phyloP scores from a whole-genome alignment of 805 yeast species.

The Candida argentea region DNA sequence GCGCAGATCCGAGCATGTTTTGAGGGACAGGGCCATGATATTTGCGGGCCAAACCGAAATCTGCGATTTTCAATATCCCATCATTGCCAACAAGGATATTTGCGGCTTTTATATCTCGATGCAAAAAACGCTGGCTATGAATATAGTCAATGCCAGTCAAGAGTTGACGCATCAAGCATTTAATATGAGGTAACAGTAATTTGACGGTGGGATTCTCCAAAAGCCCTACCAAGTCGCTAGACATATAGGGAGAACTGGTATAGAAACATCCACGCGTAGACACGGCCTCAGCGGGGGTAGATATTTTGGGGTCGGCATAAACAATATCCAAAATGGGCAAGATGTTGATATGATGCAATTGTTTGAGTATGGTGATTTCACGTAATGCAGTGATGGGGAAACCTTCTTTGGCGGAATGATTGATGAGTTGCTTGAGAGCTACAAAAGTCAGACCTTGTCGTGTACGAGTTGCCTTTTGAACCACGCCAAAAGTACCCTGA shows the following conservation, averaged over 20 bases:
- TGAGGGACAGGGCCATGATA: slow-evolving; percentile 56
- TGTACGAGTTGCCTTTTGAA: slow-evolving; percentile 60
- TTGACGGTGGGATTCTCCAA: slow-evolving; percentile 66
- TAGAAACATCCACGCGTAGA: slow-evolving; percentile 46
- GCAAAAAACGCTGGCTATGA: slow-evolving; percentile 52
- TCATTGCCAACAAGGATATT: slow-evolving; percentile 69
- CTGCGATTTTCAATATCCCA: slow-evolving; percentile 85
- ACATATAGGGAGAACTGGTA: slow-evolving; percentile 89
- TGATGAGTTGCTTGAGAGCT: slow-evolving; percentile 80
- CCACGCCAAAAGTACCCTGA: slow-evolving; percentile 54
- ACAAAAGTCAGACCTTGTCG: slow-evolving; percentile 53
- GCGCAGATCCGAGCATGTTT: slow-evolving; percentile 26
- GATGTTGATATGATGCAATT: slow-evolving; percentile 58
- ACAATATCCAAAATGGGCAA: slow-evolving; percentile 75
- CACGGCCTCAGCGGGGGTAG: slow-evolving; percentile 22
- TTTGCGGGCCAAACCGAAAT: slow-evolving; percentile 84
- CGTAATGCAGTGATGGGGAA: slow-evolving; percentile 94
- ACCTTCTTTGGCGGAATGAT: slow-evolving; percentile 67
- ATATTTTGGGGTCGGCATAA: slow-evolving; percentile 27
- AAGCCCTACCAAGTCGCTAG: slow-evolving; percentile 83
- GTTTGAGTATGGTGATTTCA: slow-evolving; percentile 76
- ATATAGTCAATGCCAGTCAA: slow-evolving; percentile 73
- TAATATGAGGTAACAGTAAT: slow-evolving; percentile 59
- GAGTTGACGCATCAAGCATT: slow-evolving; percentile 72
- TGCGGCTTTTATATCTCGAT: slow-evolving; percentile 95